Evolutionary conservation across 139 green algal genomes (phyloP).

Genomic region (Dunaliella primolecta): DNA sequence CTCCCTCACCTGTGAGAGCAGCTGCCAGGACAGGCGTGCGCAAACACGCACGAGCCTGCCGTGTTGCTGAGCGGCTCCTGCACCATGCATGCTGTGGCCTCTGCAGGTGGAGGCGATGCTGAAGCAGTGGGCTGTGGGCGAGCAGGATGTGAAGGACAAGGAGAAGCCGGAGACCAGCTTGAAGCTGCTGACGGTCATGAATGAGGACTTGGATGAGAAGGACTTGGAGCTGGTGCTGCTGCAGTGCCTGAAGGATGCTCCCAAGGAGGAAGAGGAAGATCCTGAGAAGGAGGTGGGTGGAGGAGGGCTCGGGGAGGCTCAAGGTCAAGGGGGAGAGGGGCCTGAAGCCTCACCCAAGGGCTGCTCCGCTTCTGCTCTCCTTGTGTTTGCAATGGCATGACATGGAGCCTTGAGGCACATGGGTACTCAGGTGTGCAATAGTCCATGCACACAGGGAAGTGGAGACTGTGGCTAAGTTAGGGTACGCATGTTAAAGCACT

Average conservation of each 20-base stretch:
- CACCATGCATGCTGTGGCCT: no score
- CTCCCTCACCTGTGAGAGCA: no score
- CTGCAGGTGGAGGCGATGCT: constrained; percentile 37
- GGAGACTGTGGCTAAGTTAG: no score
- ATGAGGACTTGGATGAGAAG: constrained; percentile 64
- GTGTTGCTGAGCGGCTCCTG: no score
- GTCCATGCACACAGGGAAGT: no score
- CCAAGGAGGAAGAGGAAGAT: constrained; percentile 20
- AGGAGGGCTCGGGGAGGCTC: not conserved
- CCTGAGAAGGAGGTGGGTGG: constrained; percentile 20
- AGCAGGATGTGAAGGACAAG: constrained; percentile 20
- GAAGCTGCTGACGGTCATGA: constrained; percentile 50
- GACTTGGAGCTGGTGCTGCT: constrained; percentile 50
- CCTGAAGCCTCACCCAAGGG: not conserved
- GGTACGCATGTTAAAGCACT: no score
- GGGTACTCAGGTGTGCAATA: no score
- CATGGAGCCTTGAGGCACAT: no score
- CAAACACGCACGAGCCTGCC: no score
- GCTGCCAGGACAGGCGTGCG: no score
- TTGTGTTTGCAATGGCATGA: no score
- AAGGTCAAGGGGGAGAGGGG: constrained; percentile 10
- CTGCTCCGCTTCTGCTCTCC: no score
- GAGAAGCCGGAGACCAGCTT: not conserved
- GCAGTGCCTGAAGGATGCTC: constrained; percentile 50
- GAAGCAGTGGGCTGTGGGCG: constrained; percentile 57